Evolutionary conservation across 306 rosid species (phyloP).

Genomic region (Corylus heterophylla): DNA sequence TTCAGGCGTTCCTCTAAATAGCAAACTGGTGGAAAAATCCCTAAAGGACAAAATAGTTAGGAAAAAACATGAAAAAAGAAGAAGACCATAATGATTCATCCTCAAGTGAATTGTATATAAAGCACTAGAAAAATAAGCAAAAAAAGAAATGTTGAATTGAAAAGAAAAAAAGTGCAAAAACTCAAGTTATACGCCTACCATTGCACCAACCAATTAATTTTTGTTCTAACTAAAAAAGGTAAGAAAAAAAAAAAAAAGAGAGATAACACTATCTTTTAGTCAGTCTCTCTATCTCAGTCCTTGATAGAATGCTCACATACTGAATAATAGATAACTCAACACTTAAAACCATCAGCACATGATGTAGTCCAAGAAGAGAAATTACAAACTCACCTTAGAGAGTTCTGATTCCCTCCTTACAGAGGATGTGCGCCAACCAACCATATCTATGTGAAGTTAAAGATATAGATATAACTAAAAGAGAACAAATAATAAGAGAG

Average conservation of each 20-base stretch:
- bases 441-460: conserved; percentile 75
- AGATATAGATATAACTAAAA: conserved; percentile 34
- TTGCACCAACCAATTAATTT: background rate
- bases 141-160: too few relatives aligned
- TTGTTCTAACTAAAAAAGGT: too few relatives aligned
- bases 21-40: background rate
- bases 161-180: too few relatives aligned
- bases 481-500: conserved; percentile 19
- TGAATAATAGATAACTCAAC: conserved; percentile 9
- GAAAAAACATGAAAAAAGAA: background rate
- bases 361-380: conserved; percentile 25
- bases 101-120: background rate
- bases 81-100: background rate
- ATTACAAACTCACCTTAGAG: conserved; percentile 57
- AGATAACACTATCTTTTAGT: background rate
- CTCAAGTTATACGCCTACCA: background rate
- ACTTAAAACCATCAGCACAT: conserved; percentile 4
- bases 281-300: conserved; percentile 4
- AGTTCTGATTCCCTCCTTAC: conserved; percentile 87
- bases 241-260: background rate
- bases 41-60: background rate
- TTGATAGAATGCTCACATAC: background rate
- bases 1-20: background rate
- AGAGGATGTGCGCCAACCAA: conserved; percentile 99
- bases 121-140: background rate